These are phyloP conservation scores for Cardamine resedifolia DNA, from an alignment of 345 rosid genomes.

Conservation along the genomic window DNA sequence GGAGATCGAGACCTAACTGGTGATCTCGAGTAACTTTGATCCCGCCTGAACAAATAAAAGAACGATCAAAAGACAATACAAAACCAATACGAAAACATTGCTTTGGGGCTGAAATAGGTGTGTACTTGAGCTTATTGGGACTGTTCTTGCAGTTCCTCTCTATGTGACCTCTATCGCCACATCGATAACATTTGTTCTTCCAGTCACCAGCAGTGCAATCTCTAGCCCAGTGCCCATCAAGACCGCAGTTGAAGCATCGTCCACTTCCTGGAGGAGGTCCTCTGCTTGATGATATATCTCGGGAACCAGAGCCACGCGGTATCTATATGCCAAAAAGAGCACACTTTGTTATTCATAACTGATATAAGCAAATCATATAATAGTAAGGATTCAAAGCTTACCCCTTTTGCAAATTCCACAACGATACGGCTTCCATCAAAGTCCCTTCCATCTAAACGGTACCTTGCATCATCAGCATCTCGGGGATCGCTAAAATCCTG, in stretches of 20 bases:
- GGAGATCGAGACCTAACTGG: background rate
- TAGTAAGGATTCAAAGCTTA: background rate
- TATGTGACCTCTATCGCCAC: conserved; percentile 68
- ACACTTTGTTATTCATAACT: background rate
- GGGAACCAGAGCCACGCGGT: background rate
- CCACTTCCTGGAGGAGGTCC: conserved; percentile 3
- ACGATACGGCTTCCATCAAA: conserved; percentile 70
- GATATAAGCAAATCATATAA: background rate
- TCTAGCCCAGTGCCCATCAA: conserved; percentile 10
- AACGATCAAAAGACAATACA: background rate
- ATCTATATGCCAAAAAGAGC: background rate
- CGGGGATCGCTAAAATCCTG: conserved; percentile 14
- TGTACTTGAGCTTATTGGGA: background rate
- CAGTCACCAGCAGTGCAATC: conserved; percentile 9
- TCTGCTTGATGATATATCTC: background rate
- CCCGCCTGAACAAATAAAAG: background rate
- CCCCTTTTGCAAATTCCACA: conserved; percentile 5
- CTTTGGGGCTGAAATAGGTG: background rate
- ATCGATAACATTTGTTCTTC: conserved; percentile 7
- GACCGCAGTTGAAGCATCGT: conserved; percentile 5
- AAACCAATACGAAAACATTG: background rate
- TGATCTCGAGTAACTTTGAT: background rate
- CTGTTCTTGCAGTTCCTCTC: conserved; percentile 5
- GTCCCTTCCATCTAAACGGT: conserved; percentile 7
- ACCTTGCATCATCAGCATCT: conserved; percentile 14